A percentile compares a stretch with the other conserved stretches of the same genome.
phyloP scores from a whole-genome alignment of 2,329 filamentous ascomycete species.

The Clonostachys sp. region DNA sequence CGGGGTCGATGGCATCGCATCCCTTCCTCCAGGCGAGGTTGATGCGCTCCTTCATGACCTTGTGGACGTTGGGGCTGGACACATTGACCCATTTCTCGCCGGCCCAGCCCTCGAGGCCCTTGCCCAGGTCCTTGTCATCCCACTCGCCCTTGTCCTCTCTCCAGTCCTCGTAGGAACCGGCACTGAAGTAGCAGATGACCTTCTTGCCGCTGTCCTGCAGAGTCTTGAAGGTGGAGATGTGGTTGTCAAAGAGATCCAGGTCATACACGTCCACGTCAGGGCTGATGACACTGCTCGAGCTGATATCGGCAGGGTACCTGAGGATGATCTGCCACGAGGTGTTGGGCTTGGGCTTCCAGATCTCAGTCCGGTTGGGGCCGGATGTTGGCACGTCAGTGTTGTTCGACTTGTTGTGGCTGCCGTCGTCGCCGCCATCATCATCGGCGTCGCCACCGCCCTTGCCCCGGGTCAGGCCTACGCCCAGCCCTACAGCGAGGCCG shows the following conservation, averaged over 20 bases:
- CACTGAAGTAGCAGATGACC: slow-evolving; percentile 73
- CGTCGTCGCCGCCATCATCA: slow-evolving; percentile 7
- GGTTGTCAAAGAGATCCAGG: slow-evolving; percentile 52
- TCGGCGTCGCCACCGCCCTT: slow-evolving; percentile 10
- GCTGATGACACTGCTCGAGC: slow-evolving; percentile 23
- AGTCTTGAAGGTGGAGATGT: slow-evolving; percentile 36
- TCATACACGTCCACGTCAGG: slow-evolving; percentile 46
- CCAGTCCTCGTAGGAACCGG: slow-evolving; percentile 63
- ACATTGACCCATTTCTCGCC: slow-evolving; percentile 65
- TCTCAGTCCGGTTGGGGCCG: slow-evolving; percentile 7
- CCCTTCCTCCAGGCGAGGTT: slow-evolving; percentile 55
- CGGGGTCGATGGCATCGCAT: slow-evolving; percentile 66
- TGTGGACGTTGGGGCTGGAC: slow-evolving; percentile 50
- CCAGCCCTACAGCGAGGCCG: slow-evolving; percentile 48
- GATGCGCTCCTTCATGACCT: slow-evolving; percentile 60
- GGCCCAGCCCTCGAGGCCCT: slow-evolving; percentile 56
- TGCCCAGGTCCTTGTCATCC: slow-evolving; percentile 48
- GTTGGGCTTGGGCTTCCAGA: slow-evolving; percentile 48
- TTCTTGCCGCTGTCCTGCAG: slow-evolving; percentile 53
- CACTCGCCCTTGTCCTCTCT: slow-evolving; percentile 55
- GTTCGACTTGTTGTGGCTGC: slow-evolving; percentile 6
- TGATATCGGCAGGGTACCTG: slow-evolving; percentile 32
- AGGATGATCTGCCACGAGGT: slow-evolving; percentile 61
- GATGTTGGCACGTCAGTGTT: slow-evolving; percentile 10
- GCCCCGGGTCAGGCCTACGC: slow-evolving; percentile 43